These are phyloP conservation scores for Phytophthora meadii DNA, from an alignment of 352 stramenopile genomes.

Conservation along the genomic window DNA sequence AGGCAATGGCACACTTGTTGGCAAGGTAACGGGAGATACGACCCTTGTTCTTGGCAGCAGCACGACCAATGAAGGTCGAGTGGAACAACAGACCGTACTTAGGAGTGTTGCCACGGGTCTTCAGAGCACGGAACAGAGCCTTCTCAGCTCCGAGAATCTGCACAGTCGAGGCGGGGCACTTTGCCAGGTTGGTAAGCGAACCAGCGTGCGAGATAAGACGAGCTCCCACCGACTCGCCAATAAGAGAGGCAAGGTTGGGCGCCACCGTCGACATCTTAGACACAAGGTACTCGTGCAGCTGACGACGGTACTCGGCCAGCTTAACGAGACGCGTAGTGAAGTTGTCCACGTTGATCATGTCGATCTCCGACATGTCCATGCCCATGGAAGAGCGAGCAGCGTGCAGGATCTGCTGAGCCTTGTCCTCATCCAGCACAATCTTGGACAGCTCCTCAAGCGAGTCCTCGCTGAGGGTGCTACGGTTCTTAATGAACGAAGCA, in stretches of 20 bases:
- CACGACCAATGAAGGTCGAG: slow-evolving; percentile 99
- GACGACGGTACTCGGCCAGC: slow-evolving; percentile 97
- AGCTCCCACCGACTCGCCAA: slow-evolving; percentile 99
- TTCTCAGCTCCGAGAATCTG: slow-evolving; percentile 99
- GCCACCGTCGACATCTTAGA: slow-evolving; percentile 99
- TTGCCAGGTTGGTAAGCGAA: slow-evolving; percentile 99
- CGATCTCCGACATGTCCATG: slow-evolving; percentile 99
- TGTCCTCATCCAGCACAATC: slow-evolving; percentile 98
- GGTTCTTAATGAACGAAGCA: slow-evolving; percentile 97
- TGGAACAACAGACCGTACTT: slow-evolving; percentile 99
- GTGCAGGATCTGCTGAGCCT: slow-evolving; percentile 95
- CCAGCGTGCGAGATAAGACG: slow-evolving; percentile 99
- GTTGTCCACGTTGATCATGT: slow-evolving; percentile 99
- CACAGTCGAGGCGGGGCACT: slow-evolving; percentile 99
- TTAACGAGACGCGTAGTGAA: slow-evolving; percentile 99
- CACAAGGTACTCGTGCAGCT: slow-evolving; percentile 94
- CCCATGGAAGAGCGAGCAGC: slow-evolving; percentile 98
- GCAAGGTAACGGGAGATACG: slow-evolving; percentile 99
- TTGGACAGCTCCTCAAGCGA: slow-evolving; percentile 84
- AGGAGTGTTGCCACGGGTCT: slow-evolving; percentile 99
- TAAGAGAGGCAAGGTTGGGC: slow-evolving; percentile 98
- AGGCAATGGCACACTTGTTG: slow-evolving; percentile 99
- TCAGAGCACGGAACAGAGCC: slow-evolving; percentile 99
- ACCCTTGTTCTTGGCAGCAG: slow-evolving; percentile 99
- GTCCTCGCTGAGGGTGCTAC: slow-evolving; percentile 80